These are phyloP conservation scores for Leptomonas pyrrhocoris DNA, from an alignment of 208 protist genomes.

Conservation along the genomic window DNA sequence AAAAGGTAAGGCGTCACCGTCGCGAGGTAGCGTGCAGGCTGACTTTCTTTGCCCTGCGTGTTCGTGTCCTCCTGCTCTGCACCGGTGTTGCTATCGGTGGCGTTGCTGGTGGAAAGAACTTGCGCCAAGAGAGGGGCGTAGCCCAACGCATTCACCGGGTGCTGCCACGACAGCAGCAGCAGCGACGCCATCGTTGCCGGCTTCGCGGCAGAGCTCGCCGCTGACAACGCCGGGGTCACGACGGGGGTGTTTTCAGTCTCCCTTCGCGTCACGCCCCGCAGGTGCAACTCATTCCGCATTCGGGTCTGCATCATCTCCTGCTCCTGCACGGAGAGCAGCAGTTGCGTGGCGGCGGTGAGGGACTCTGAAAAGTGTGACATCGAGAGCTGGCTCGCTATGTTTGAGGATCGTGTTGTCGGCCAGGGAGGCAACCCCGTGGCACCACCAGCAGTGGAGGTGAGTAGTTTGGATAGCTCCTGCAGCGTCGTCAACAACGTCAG, in stretches of 20 bases:
- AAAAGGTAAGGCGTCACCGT: slow-evolving; percentile 32
- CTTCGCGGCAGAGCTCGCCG: too few relatives aligned
- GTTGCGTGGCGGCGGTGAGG: slow-evolving; percentile 14
- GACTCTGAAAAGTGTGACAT: background rate
- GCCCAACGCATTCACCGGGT: slow-evolving; percentile 43
- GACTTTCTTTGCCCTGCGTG: background rate
- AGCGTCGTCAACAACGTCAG: slow-evolving; percentile 38
- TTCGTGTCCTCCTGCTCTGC: background rate
- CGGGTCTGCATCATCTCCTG: slow-evolving; percentile 19
- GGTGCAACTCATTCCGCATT: slow-evolving; percentile 16
- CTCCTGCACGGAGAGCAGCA: slow-evolving; percentile 28
- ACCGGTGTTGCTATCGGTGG: background rate
- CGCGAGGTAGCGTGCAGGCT: slow-evolving; percentile 16
- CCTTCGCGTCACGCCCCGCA: slow-evolving; percentile 8
- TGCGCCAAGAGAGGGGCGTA: slow-evolving; percentile 44
- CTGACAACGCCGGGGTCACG: slow-evolving; percentile 3
- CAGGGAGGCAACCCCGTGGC: too few relatives aligned
- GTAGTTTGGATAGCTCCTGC: slow-evolving; percentile 40
- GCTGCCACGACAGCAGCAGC: slow-evolving; percentile 46
- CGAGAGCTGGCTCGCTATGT: background rate
- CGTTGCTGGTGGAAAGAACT: background rate
- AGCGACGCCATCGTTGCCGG: slow-evolving; percentile 1
- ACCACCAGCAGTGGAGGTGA: background rate
- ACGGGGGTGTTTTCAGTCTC: background rate
- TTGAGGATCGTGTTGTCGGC: background rate